A percentile compares a stretch with the other conserved stretches of the same genome.
Conservation (phyloP, 345 rosid genomes). For the Lepidium didymum region DNA sequence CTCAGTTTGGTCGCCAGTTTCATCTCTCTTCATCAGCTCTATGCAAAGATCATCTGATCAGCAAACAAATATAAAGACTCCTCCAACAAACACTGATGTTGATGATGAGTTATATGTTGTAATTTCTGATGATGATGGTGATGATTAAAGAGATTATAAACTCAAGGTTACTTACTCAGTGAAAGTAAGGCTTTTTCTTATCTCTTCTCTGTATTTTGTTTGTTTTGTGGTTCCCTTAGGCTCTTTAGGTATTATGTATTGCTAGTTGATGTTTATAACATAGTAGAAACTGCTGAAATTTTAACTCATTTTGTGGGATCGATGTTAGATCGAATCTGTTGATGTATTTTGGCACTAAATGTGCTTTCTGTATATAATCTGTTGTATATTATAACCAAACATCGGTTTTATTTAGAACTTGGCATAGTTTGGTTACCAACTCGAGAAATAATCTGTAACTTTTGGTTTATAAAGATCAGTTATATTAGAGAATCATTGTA, state of each 20-base stretch:
- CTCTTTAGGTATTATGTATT: conserved; percentile 10
- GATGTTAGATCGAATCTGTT: conserved; percentile 5
- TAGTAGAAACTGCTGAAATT: not conserved
- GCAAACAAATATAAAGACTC: not conserved
- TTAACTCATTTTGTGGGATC: not conserved
- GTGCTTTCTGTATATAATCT: not conserved
- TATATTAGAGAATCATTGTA: not conserved
- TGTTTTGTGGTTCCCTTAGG: conserved; percentile 17
- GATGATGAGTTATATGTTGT: conserved; percentile 38
- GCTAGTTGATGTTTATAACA: conserved; percentile 22
- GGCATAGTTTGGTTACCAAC: not conserved
- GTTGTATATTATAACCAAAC: not conserved
- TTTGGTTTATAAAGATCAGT: not conserved
- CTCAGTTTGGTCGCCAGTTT: conserved; percentile 56
- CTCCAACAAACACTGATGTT: conserved; percentile 19
- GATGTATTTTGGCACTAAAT: not conserved
- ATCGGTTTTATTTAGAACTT: not conserved
- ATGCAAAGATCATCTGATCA: conserved; percentile 2
- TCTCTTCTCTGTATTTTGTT: no score
- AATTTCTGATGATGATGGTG: conserved; percentile 32
- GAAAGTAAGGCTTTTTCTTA: conserved; percentile 28
- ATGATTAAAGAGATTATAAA: conserved; percentile 44
- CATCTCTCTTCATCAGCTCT: conserved; percentile 43
- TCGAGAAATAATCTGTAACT: no score
- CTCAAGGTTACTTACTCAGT: conserved; percentile 50